Conservation (phyloP, 2,329 filamentous ascomycete genomes). For the Calonectria montana region DNA sequence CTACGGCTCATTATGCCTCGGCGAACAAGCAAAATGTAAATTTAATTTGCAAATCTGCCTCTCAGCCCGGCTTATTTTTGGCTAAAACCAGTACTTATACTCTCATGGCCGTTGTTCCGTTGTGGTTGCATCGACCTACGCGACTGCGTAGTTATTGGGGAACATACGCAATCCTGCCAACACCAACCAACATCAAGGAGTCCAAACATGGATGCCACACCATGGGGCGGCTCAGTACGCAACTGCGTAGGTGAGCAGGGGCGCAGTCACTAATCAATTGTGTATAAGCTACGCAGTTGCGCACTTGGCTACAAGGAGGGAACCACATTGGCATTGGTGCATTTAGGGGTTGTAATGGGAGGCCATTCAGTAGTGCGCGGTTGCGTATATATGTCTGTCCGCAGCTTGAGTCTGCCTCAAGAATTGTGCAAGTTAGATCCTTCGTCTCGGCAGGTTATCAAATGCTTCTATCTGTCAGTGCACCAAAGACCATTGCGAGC, state of each 20-base stretch:
- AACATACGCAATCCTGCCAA: neutral
- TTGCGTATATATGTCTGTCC: no score
- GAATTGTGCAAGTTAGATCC: no score
- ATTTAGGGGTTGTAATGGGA: neutral
- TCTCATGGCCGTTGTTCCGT: no score
- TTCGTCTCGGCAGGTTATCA: no score
- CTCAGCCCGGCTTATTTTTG: neutral
- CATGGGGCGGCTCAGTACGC: neutral
- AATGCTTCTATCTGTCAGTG: neutral
- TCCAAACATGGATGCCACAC: neutral
- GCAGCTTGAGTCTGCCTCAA: no score
- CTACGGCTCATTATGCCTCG: conserved; percentile 1
- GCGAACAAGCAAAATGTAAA: neutral
- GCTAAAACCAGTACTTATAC: neutral
- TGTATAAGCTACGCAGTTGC: neutral
- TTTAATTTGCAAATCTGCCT: neutral
- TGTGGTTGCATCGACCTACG: neutral
- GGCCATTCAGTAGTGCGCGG: neutral
- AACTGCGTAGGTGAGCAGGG: no score
- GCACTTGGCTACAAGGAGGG: neutral
- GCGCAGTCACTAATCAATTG: no score
- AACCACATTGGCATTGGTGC: neutral
- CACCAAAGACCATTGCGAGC: no score
- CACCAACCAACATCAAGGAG: neutral
- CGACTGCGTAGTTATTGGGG: neutral